These are phyloP conservation scores for Lolium rigidum DNA, from an alignment of 176 grass and related monocot species.

Conservation along the genomic window DNA sequence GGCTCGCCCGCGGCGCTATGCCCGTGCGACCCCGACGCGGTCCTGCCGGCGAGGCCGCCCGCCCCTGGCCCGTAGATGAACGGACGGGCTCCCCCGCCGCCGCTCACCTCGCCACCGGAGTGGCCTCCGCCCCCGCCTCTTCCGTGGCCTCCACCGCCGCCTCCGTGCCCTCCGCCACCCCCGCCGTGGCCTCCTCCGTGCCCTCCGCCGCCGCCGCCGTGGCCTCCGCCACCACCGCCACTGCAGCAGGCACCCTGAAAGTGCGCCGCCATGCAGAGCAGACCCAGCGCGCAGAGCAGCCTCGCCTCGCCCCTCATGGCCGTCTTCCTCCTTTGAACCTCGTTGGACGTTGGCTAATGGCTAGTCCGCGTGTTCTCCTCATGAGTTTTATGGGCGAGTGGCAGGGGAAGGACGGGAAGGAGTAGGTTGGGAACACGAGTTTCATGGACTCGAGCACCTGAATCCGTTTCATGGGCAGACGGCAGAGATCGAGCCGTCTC, in stretches of 20 bases:
- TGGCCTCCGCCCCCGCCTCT: no score
- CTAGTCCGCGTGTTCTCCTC: no score
- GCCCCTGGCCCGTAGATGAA: background rate
- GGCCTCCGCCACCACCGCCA: background rate
- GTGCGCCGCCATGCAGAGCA: background rate
- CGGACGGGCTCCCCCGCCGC: background rate
- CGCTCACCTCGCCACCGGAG: no score
- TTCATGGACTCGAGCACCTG: no score
- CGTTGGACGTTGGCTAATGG: no score
- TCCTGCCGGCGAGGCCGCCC: no score
- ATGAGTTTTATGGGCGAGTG: background rate
- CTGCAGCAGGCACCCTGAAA: background rate
- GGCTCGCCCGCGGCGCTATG: background rate
- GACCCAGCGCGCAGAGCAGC: background rate
- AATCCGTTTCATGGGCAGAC: no score
- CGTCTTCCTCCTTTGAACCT: background rate
- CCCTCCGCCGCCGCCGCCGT: background rate
- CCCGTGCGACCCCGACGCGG: background rate
- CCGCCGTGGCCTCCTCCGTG: background rate
- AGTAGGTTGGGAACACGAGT: background rate
- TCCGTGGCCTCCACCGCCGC: background rate
- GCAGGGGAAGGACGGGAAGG: background rate
- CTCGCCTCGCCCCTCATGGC: constrained; percentile 18
- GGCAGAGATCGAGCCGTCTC: no score
- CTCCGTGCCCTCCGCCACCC: background rate